Evolutionary conservation across 2,329 filamentous ascomycete genomes (phyloP), one percentile per base, ranked within the genome.

Genomic region (Aspergillus pseudotamarii): DNA sequence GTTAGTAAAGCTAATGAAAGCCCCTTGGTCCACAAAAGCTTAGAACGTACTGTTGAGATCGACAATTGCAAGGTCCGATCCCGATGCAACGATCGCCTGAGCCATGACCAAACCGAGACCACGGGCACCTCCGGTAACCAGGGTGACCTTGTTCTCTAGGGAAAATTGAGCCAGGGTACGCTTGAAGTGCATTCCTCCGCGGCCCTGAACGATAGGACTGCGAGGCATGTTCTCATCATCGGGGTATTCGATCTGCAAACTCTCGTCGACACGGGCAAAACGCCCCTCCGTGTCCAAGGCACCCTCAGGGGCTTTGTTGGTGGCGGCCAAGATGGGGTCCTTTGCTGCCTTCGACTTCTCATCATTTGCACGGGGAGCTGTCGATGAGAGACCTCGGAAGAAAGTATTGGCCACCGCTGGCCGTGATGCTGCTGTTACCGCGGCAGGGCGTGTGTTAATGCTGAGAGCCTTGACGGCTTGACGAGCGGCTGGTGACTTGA

Each of bases 41-140:
- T n/a, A 30, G 38, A 54, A 84, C 88, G 69, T 79, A 94, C 92
- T 91, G 81, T 98, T 97, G 82, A 97, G 83, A 77, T 98, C 94
- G 46, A 97, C 93, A 78, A 98, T 91, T 48, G 94, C 94, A 66
- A 97, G 85, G 77, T 96, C 90, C 11, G 92, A 91, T 58, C 94
- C 94, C 59, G 91, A 95, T 59, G 92, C 89, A 59, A 97, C 91
- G 79, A 97, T 87, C 54, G 91, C 93, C 82, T 97, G 93, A 58
- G 91, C 91, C 91, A 98, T 97, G 70, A 96, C 93, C 65, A 97
- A 83, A 45, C 94, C 94, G 62, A 98, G 80, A 9, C 94, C 94
- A 74, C 94, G 86, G 30, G 94, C 94, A 74, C 94, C 94, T 58
- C 94, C 94, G 1, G 94, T 98, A 45, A 98, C 91, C 46, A 97